phyloP scores from a whole-genome alignment of 2,329 filamentous ascomycete species.

The Sporothrix schenckii region DNA sequence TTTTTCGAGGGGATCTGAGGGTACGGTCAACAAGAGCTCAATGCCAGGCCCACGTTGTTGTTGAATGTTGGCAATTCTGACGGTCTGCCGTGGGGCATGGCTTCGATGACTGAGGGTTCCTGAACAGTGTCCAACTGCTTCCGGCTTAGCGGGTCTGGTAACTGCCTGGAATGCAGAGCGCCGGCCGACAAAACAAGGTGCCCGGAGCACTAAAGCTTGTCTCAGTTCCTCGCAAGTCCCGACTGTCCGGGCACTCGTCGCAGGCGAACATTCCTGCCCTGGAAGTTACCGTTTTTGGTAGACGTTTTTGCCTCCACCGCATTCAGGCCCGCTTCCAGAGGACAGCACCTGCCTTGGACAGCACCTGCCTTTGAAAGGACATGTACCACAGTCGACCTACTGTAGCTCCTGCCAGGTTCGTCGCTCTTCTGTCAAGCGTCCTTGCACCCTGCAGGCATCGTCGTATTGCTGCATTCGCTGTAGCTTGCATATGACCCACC shows the following conservation, averaged over 20 bases:
- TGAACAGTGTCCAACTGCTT: constrained; percentile 18
- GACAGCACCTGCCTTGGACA: not conserved
- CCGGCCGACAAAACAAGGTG: not conserved
- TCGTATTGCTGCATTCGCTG: not conserved
- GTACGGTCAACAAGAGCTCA: not conserved
- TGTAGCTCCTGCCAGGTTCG: constrained; percentile 1
- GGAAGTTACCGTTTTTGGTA: not conserved
- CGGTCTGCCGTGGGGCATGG: not conserved
- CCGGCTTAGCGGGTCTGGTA: constrained; percentile 13
- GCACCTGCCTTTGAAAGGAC: constrained; percentile 1
- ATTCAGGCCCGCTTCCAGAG: not conserved
- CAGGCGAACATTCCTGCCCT: not conserved
- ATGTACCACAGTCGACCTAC: not conserved
- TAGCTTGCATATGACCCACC: constrained; percentile 4
- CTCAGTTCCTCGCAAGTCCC: not conserved
- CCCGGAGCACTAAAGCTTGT: not conserved
- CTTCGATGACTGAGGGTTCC: not conserved
- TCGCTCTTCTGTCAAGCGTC: not conserved
- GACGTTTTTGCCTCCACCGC: not conserved
- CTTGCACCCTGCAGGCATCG: not conserved
- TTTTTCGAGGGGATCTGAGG: not conserved
- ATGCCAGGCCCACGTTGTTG: not conserved
- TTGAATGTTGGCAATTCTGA: constrained; percentile 1
- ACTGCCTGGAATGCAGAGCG: not conserved
- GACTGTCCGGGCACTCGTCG: not conserved